Evolutionary conservation across 2,329 filamentous ascomycete genomes (phyloP).

Genomic region (Pyrenochaeta sp.): DNA sequence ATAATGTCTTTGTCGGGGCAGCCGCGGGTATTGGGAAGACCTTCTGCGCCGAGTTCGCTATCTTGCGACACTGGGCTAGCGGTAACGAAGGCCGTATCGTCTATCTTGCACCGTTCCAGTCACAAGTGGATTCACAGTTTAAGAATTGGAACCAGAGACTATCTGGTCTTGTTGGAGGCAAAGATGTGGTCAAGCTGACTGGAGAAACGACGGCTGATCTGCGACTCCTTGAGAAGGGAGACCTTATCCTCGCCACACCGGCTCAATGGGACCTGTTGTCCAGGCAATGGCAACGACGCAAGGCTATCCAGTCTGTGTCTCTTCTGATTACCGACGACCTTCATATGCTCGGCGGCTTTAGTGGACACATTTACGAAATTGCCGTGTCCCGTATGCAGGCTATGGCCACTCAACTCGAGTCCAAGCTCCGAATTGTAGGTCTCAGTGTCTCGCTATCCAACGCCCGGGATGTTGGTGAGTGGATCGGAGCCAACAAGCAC

Average conservation of each 20-base stretch:
- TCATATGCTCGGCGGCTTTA: conserved; percentile 86
- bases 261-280: conserved; percentile 96
- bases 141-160: conserved; percentile 88
- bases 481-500: conserved; percentile 97
- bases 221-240: conserved; percentile 83
- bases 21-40: conserved; percentile 96
- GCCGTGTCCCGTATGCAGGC: conserved; percentile 98
- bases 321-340: conserved; percentile 95
- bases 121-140: conserved; percentile 81
- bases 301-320: conserved; percentile 89
- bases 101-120: conserved; percentile 94
- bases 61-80: conserved; percentile 86
- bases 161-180: conserved; percentile 75
- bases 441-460: conserved; percentile 92
- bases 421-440: conserved; percentile 84
- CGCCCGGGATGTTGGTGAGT: conserved; percentile 92
- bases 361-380: conserved; percentile 92
- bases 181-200: conserved; percentile 89
- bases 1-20: conserved; percentile 93
- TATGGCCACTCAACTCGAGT: conserved; percentile 86
- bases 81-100: conserved; percentile 78
- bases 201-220: conserved; percentile 92
- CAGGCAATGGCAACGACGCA: conserved; percentile 93
- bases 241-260: conserved; percentile 91
- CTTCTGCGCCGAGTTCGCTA: conserved; percentile 91